Base-by-base conservation (phyloP, 768 basidiomycete genomes). In the Boletus subcaerulescens region DNA sequence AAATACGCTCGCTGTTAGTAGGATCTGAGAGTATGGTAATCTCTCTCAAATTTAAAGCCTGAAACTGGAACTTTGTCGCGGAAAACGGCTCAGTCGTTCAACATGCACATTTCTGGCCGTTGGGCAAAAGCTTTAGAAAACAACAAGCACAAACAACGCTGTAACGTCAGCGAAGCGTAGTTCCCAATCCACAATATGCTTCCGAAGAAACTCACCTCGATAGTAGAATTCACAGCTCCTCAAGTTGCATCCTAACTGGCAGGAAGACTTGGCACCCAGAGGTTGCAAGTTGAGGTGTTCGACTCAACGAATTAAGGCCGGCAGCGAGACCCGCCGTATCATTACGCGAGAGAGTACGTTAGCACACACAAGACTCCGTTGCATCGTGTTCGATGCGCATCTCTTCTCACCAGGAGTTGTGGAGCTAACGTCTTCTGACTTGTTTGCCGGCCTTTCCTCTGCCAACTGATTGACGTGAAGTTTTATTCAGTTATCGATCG, bases 291-390 rank as follows among this genome's bases (percentile, higher is more conserved):
- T 35, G 33, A 14, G 33, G 33, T 13, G 33, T 13, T 14, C 33
- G 13, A 14, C 14, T 6, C 33, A 14, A 14, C 11, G 33, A 35
- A 14, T 14, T 6, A 11, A 5, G 33, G 14, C 33, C 14, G 33
- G 33, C 33, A 6, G 13, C 12, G 42, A 32, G 40, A 41, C n/a
- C 15, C n/a, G n/a, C 38, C 26, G 13, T 31, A 11, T 2, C 5
- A 18, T 58, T 58, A 60, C 50, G 58, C 61, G 20, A 39, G 20
- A 39, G 52, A 36, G 59, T 65, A 48, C 47, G 66, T 44, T 56
- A 72, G 15, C 22, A 11, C 12, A 17, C 22, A 9, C 38, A 29
- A 18, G 29, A 24, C 10, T 39, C 47, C 45, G 31, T 52, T n/a
- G 13, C 40, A 38, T 20, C 53, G 38, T 41, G 44, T 36, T 31